phyloP scores from a whole-genome alignment of 257 asterid genomes.

The Marsdenia floribunda region DNA sequence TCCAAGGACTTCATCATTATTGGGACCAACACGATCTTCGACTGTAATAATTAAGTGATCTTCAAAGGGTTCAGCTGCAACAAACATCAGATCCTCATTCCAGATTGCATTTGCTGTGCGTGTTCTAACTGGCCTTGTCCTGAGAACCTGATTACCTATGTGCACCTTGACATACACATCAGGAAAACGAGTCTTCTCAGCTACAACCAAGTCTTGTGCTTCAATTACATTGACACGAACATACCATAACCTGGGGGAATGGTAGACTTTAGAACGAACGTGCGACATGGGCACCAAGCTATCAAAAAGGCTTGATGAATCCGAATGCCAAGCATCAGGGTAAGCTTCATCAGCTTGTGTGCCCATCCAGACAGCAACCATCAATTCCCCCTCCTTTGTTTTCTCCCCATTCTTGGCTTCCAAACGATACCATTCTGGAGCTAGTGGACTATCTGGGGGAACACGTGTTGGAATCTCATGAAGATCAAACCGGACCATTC shows the following conservation, averaged over 20 bases:
- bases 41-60: constrained; percentile 63
- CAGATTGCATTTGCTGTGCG: constrained; percentile 51
- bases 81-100: constrained; percentile 91
- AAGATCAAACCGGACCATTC: constrained; percentile 54
- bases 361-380: constrained; percentile 94
- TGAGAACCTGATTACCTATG: constrained; percentile 66
- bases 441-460: constrained; percentile 96
- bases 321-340: constrained; percentile 91
- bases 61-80: constrained; percentile 91
- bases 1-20: constrained; percentile 66
- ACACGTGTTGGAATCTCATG: constrained; percentile 75
- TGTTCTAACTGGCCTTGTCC: constrained; percentile 55
- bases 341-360: constrained; percentile 98
- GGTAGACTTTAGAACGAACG: constrained; percentile 83
- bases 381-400: constrained; percentile 52
- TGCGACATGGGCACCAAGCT: constrained; percentile 42
- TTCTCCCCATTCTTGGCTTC: constrained; percentile 70
- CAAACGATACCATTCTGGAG: constrained; percentile 87
- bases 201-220: constrained; percentile 66
- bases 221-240: constrained; percentile 76
- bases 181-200: constrained; percentile 52
- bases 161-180: constrained; percentile 62
- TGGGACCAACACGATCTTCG: constrained; percentile 69
- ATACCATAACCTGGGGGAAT: constrained; percentile 83
- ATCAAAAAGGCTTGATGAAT: constrained; percentile 46